Base-by-base conservation (phyloP, 2,329 filamentous ascomycete genomes). In the Colletotrichum magnum region DNA sequence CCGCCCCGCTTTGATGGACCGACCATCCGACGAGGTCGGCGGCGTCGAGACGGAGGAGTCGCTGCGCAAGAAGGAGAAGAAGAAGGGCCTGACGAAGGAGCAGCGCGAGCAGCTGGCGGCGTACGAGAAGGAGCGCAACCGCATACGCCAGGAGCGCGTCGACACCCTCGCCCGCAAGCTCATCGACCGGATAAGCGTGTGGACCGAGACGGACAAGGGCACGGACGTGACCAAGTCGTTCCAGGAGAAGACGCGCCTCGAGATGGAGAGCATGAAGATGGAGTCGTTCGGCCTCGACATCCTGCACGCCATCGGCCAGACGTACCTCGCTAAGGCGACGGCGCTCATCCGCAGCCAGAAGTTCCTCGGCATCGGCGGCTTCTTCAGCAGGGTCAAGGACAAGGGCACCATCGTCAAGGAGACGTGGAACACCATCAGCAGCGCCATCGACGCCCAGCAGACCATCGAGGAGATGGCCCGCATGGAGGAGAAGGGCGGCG, bases 401-500 rank as follows among this genome's bases (percentile, higher is more conserved):
- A 98, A 98, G 89, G 95, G 95, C 71, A 96, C 92, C 2, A 88
- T 98, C 71, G 94, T 97, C 76, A 98, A 98, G 86, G 96, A 99
- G 78, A 98, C 96, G 1, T 99, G 96, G 96, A 95, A 93, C 78
- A 99, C 96, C 36, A 98, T 99, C 78, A 94, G 91, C 72, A 97
- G 94, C 59, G 96, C 96, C 47, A 97, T 99, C 73, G 95, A 98
- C 78, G 96, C 96, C 28, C 96, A 99, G 84, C 92, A 97, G 85
- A 97, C 95, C 69, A 97, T 99, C 90, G 95, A 99, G 84, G 95
- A 98, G 81, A 98, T 99, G 96, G 95, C 94, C 63, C 94, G 95
- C 80, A 87, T 95, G 82, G 96, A 99, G 84, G 93, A 98, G 85
- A 91, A 92, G 77, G 96, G 95, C 61, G 96, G 96, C 58, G 96